Base-by-base conservation (phyloP, 2,329 filamentous ascomycete genomes). In the Venturia asperata region DNA sequence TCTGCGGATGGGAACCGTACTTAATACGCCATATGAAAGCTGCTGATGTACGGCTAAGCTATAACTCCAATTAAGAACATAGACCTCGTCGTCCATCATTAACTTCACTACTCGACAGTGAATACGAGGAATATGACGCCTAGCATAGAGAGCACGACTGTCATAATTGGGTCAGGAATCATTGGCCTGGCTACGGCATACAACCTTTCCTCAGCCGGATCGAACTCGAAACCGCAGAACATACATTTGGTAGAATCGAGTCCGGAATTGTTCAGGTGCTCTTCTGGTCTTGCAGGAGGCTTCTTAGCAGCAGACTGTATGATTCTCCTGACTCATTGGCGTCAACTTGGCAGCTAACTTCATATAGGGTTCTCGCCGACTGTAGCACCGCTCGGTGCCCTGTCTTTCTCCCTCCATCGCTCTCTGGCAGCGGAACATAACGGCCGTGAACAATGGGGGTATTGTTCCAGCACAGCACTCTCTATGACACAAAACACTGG, bases 241-340 rank as follows among this genome's bases (percentile, higher is more conserved):
- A 85, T 87, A 63, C 82, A 85, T 67, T 75, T 88, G 27, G 68
- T 88, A 47, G 85, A 87, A 70, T 77, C 82, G 6, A 82, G 82
- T 5, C 73, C 79, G 0, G 73, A 84, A 67, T 80, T 92, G 41
- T 91, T 92, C 74, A 82, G 84, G 13, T 90, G 87, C 39, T 89
- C 90, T 0, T 92, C 88, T 1, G 89, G 90, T 0, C 86, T 84
- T 68, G 88, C 89, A 0, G 90, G 82, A 21, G 89, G 90, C 0
- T 93, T 92, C 71, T 72, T 92, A 10, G 89, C 89, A 0, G 80
- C 79, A 42, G 87, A 92, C 73, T 92, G 89, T 78, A 71, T 21
- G 74, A 70, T 61, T 63, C 43, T 39, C 47, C 52, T 62, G 27
- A 21, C 56, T 5, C 7, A 11, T 21, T 43, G 21, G 1, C 27